These are phyloP conservation scores for Mallotus nudiflorus DNA, from an alignment of 345 rosid genomes.

Conservation along the genomic window DNA sequence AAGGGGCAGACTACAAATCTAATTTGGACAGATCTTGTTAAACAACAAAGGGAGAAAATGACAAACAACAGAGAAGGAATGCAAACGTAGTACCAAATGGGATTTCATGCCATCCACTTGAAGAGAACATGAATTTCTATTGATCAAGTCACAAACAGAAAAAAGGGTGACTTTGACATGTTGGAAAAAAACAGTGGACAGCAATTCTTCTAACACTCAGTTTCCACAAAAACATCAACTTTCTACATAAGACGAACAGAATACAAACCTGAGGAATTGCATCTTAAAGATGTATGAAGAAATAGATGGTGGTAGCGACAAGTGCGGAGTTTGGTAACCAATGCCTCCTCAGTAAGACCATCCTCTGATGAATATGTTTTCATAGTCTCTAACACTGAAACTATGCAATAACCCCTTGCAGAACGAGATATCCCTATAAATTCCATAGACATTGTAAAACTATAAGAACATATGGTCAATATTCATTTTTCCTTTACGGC, in stretches of 20 bases:
- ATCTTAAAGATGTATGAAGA: conserved; percentile 73
- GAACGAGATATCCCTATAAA: conserved; percentile 79
- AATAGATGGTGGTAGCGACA: conserved; percentile 85
- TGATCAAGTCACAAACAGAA: neutral
- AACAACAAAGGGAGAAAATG: neutral
- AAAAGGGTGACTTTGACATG: neutral
- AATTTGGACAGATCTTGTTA: neutral
- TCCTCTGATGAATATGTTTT: conserved; percentile 88
- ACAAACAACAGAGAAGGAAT: neutral
- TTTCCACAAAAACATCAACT: neutral
- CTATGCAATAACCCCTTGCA: conserved; percentile 85
- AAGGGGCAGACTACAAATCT: neutral
- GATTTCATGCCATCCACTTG: neutral
- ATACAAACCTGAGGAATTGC: conserved; percentile 74
- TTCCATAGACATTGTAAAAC: conserved; percentile 13
- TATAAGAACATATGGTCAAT: conserved; percentile 5
- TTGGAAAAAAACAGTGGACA: neutral
- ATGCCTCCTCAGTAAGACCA: conserved; percentile 91
- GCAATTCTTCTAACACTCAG: neutral
- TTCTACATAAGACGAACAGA: neutral
- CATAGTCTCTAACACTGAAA: conserved; percentile 82
- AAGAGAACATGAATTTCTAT: neutral
- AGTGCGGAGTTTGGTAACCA: conserved; percentile 87
- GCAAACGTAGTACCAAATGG: neutral
- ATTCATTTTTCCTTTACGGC: neutral